Evolutionary conservation across 2,329 filamentous ascomycete genomes (phyloP), one percentile per base, ranked within the genome.

Genomic region (Colletotrichum orchidophilum): DNA sequence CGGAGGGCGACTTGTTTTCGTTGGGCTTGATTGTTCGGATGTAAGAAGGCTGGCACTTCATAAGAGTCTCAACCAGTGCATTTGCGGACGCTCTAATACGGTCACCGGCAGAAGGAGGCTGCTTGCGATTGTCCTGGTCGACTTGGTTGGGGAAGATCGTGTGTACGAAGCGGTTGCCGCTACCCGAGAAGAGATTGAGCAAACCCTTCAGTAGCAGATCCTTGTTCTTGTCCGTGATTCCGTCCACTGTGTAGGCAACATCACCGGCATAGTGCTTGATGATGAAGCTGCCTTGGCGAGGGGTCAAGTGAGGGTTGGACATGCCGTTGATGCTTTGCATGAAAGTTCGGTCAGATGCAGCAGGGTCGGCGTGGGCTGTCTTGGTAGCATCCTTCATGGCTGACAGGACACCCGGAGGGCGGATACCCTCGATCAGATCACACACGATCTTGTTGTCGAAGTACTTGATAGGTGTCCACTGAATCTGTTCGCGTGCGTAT

Each of bases 361-460:
- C 90, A 4, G 96, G 95, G 81, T 99, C 96, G 57, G 96, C 96
- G 81, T 98, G 95, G 5, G 96, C 96, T n/a, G 96, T 98, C 76
- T 97, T 97, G 74, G 96, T 98, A 58, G 96, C 96, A 83, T 99
- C 96, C 80, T 99, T 99, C 83, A 99, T 86, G 4, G 95, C 95
- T 7, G 96, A 96, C 79, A 99, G 98, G 55, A 99, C 91, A 78
- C 96, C 96, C 1, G 94, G 93, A 6, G 96, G 96, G 64, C 95
- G 88, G 79, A 93, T 91, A 79, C 97, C 94, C 82, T 99, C 96
- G 75, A 99, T 99, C 78, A 99, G 82, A 73, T 98, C 96, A 80
- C 96, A 99, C 68, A 99, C 96, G 58, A 99, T 92, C 86, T 98
- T 98, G 88, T 99, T 99, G 83, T 99, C 96, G 77, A 98, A 99